Conservation (phyloP, 2,329 filamentous ascomycete species). For the Trichoderma arundinaceum region DNA sequence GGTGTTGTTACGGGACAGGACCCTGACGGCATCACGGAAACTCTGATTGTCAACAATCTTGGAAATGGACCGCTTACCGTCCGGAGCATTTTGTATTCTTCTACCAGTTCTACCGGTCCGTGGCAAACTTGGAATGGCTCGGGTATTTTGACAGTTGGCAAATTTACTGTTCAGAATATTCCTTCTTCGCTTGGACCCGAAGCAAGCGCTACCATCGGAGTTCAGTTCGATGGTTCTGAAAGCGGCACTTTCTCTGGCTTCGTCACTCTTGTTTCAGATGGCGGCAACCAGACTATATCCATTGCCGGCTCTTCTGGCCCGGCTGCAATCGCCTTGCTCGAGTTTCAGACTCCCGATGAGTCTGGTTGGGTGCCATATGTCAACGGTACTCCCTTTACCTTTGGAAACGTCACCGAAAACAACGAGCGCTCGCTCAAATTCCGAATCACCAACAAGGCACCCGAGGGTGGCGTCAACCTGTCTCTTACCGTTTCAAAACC, state of each 20-base stretch:
- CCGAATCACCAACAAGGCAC: conserved; percentile 59
- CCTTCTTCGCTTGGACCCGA: conserved; percentile 53
- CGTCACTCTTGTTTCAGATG: conserved; percentile 53
- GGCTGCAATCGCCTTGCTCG: conserved; percentile 55
- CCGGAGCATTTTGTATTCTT: conserved; percentile 51
- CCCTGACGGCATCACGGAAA: conserved; percentile 48
- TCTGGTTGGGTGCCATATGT: conserved; percentile 56
- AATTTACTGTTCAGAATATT: conserved; percentile 56
- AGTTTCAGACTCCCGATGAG: conserved; percentile 61
- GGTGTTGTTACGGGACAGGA: conserved; percentile 54
- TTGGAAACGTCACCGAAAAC: conserved; percentile 62
- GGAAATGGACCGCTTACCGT: conserved; percentile 56
- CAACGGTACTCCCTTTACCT: conserved; percentile 53
- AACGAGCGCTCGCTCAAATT: conserved; percentile 54
- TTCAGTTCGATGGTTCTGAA: conserved; percentile 54
- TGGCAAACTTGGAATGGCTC: conserved; percentile 48
- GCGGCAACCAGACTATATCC: conserved; percentile 55
- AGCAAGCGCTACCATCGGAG: conserved; percentile 46
- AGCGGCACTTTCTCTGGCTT: conserved; percentile 58
- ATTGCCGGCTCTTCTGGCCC: conserved; percentile 57
- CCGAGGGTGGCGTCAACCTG: conserved; percentile 52
- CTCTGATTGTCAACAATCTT: conserved; percentile 55
- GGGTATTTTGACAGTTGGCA: conserved; percentile 49
- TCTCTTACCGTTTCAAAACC: conserved; percentile 66
- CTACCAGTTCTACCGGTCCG: conserved; percentile 51